Conservation (phyloP, 352 stramenopile genomes). For the Globisporangium cylindrosporum region DNA sequence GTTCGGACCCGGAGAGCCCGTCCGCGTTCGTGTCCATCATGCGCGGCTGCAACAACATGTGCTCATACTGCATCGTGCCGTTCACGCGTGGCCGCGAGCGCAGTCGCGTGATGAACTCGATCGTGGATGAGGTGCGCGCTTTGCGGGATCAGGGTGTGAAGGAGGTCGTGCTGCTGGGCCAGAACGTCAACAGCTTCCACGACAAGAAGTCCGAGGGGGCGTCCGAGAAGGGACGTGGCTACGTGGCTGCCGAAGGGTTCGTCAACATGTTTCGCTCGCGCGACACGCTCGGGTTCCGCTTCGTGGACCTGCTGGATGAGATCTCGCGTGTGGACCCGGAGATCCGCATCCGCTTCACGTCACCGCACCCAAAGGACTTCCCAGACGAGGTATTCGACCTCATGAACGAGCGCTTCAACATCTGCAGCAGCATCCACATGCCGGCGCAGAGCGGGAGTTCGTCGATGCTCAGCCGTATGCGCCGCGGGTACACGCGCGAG, state of each 20-base stretch:
- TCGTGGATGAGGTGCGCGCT: constrained; percentile 93
- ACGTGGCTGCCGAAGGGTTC: constrained; percentile 92
- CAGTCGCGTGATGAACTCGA: constrained; percentile 87
- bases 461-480: constrained; percentile 89
- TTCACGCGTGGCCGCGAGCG: constrained; percentile 98
- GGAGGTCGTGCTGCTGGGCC: constrained; percentile 98
- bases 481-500: constrained; percentile 95
- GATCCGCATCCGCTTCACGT: constrained; percentile 98
- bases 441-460: constrained; percentile 96
- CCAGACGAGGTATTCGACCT: constrained; percentile 91
- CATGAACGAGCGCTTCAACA: constrained; percentile 91
- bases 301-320: constrained; percentile 95
- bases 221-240: constrained; percentile 59
- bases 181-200: constrained; percentile 99
- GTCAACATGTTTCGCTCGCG: constrained; percentile 92
- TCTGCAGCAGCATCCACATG: constrained; percentile 98
- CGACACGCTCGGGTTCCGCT: constrained; percentile 91
- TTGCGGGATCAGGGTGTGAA: constrained; percentile 93
- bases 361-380: constrained; percentile 99
- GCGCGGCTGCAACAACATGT: constrained; percentile 99
- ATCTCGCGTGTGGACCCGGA: constrained; percentile 93
- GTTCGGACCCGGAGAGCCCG: constrained; percentile 74
- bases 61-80: constrained; percentile 99
- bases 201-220: constrained; percentile 87
- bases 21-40: constrained; percentile 98